Percentiles rank a stretch among this genome's conserved stretches.
Evolutionary conservation across 1,284 basidiomycete genomes (phyloP).

Genomic region (Irpex sp.): DNA sequence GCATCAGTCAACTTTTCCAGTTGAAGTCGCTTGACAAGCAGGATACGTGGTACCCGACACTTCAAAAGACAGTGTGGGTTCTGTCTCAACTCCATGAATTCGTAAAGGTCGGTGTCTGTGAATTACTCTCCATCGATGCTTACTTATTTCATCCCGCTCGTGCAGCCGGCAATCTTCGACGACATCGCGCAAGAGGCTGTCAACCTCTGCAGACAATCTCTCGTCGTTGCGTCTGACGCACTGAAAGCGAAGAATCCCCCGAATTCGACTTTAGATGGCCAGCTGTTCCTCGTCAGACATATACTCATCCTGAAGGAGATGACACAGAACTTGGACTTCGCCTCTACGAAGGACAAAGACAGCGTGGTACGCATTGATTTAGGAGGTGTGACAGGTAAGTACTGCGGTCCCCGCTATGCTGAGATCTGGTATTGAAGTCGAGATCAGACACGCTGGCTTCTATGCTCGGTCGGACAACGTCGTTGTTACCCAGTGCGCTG

Average conservation of each 20-base stretch:
- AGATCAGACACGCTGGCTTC: conserved; percentile 65
- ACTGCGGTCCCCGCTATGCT: conserved; percentile 10
- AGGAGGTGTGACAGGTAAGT: conserved; percentile 51
- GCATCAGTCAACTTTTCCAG: conserved; percentile 62
- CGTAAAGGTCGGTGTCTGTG: conserved; percentile 65
- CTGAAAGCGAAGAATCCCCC: conserved; percentile 49
- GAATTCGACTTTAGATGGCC: conserved; percentile 58
- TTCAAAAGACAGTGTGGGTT: conserved; percentile 85
- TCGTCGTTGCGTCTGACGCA: conserved; percentile 65
- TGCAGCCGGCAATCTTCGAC: conserved; percentile 84
- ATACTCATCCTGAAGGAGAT: conserved; percentile 91
- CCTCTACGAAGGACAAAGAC: conserved; percentile 28
- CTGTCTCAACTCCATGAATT: conserved; percentile 85
- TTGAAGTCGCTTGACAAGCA: conserved; percentile 72
- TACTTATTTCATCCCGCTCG: conserved; percentile 1
- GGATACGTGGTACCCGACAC: conserved; percentile 86
- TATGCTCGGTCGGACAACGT: conserved; percentile 70
- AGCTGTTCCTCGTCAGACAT: conserved; percentile 86
- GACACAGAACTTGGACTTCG: conserved; percentile 70
- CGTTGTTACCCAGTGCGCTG: conserved; percentile 65
- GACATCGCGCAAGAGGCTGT: conserved; percentile 93
- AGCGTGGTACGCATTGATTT: conserved; percentile 32
- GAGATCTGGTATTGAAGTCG: not conserved
- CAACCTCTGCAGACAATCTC: conserved; percentile 74
- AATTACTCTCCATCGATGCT: not conserved